Conservation (phyloP, 371 early-diverging fungal species). For the Rhizomucor pusillus region DNA sequence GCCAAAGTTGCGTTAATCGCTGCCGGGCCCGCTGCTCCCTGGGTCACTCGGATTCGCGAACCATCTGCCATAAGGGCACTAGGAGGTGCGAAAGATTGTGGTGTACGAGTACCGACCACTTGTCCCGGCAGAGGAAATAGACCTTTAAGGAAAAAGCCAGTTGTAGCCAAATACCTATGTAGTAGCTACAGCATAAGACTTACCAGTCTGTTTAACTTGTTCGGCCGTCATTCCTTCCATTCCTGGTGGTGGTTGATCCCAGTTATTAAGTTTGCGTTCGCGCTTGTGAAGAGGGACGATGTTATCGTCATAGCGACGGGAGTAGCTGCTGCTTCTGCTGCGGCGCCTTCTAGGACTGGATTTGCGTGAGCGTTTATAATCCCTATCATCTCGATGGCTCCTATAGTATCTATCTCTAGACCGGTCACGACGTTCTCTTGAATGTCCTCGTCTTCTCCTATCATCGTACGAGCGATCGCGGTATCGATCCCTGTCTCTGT, state of each 20-base stretch:
- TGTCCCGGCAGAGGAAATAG: conserved; percentile 92
- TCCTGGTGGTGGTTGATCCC: conserved; percentile 94
- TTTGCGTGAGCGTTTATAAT: conserved; percentile 37
- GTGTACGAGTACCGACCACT: conserved; percentile 63
- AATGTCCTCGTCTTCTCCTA: conserved; percentile 32
- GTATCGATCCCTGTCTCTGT: conserved; percentile 34
- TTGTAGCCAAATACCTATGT: neutral
- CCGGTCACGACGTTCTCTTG: conserved; percentile 39
- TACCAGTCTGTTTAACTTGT: conserved; percentile 91
- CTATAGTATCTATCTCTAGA: conserved; percentile 30
- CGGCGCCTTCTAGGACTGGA: conserved; percentile 34
- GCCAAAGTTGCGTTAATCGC: conserved; percentile 33
- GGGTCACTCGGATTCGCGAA: conserved; percentile 29
- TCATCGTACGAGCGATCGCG: conserved; percentile 38
- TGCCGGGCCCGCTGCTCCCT: conserved; percentile 47
- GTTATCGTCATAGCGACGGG: conserved; percentile 49
- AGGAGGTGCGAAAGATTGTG: conserved; percentile 55
- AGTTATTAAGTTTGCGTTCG: conserved; percentile 77
- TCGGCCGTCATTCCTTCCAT: conserved; percentile 87
- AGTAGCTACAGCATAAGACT: neutral
- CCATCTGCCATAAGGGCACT: conserved; percentile 44
- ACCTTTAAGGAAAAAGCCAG: conserved; percentile 37
- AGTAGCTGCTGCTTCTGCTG: conserved; percentile 31
- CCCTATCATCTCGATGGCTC: conserved; percentile 27
- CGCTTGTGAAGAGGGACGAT: conserved; percentile 80